phyloP scores from a whole-genome alignment of 1,284 basidiomycete genomes.

The Apiotrichum porosum region DNA sequence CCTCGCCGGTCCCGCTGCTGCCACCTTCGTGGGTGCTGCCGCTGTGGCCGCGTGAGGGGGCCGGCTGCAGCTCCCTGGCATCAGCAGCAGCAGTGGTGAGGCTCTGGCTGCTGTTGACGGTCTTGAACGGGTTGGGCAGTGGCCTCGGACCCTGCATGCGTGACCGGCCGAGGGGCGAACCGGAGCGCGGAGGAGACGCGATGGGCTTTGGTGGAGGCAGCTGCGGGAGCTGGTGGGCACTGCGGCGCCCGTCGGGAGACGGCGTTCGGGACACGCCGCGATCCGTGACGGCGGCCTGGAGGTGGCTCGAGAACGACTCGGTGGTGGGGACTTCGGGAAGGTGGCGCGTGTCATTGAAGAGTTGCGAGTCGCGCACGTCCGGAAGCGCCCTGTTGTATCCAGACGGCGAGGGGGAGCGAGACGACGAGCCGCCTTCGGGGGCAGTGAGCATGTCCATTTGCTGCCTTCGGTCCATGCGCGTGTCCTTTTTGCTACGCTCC shows the following conservation, averaged over 20 bases:
- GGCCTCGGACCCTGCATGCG: constrained; percentile 28
- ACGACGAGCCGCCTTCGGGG: constrained; percentile 21
- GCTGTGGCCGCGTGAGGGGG: constrained; percentile 1
- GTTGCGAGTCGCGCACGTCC: not conserved
- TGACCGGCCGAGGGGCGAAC: constrained; percentile 28
- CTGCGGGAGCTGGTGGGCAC: constrained; percentile 6
- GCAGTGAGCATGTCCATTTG: constrained; percentile 12
- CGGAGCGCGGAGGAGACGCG: constrained; percentile 15
- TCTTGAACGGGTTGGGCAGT: constrained; percentile 34
- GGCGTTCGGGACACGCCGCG: constrained; percentile 28
- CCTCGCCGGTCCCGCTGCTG: constrained; percentile 13
- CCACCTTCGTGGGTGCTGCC: constrained; percentile 2
- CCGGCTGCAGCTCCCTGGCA: not conserved
- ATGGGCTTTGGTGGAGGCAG: constrained; percentile 5
- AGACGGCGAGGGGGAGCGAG: constrained; percentile 37
- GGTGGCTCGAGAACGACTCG: not conserved
- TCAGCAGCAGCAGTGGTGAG: constrained; percentile 2
- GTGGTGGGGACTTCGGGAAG: not conserved
- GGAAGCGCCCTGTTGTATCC: constrained; percentile 16
- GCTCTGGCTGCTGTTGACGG: constrained; percentile 10
- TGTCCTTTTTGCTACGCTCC: constrained; percentile 47
- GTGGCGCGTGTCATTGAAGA: not conserved
- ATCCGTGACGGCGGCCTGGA: not conserved
- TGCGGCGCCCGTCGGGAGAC: constrained; percentile 25
- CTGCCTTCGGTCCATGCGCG: constrained; percentile 33